Evolutionary conservation across 2,329 filamentous ascomycete genomes (phyloP).

Genomic region (Botrytis paeoniae): DNA sequence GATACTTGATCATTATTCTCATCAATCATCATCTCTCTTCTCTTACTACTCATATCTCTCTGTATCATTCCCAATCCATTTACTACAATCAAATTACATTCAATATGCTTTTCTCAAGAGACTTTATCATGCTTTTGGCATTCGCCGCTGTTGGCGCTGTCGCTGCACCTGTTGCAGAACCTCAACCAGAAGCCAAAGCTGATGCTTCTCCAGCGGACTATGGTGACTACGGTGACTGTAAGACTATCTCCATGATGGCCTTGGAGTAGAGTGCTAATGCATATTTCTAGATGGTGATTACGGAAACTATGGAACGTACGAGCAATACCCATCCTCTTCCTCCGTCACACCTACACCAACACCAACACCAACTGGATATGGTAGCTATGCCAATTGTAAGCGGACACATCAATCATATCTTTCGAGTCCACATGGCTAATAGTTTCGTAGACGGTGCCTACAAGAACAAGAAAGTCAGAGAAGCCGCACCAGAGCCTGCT

Average conservation of each 20-base stretch:
- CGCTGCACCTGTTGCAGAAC: conserved; percentile 13
- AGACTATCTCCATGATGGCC: background rate
- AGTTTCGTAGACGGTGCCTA: background rate
- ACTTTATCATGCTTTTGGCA: conserved; percentile 17
- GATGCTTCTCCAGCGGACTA: conserved; percentile 12
- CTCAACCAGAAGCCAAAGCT: conserved; percentile 12
- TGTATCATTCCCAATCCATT: background rate
- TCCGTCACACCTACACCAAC: background rate
- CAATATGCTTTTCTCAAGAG: conserved; percentile 20
- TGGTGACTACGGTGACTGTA: conserved; percentile 14
- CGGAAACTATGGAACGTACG: conserved; percentile 17
- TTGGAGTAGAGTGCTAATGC: background rate
- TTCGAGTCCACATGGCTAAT: background rate
- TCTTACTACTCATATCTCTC: background rate
- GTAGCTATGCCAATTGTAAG: conserved; percentile 10
- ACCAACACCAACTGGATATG: conserved; percentile 11
- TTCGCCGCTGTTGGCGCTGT: conserved; percentile 7
- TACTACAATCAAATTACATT: background rate
- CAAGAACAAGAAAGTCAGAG: background rate
- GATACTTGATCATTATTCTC: background rate
- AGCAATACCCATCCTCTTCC: conserved; percentile 7
- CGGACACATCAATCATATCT: background rate
- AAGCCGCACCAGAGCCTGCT: conserved; percentile 2
- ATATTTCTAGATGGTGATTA: conserved; percentile 3
- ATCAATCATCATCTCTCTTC: background rate